Evolutionary conservation across 306 rosid genomes (phyloP).

Genomic region (Medicago truncatula): DNA sequence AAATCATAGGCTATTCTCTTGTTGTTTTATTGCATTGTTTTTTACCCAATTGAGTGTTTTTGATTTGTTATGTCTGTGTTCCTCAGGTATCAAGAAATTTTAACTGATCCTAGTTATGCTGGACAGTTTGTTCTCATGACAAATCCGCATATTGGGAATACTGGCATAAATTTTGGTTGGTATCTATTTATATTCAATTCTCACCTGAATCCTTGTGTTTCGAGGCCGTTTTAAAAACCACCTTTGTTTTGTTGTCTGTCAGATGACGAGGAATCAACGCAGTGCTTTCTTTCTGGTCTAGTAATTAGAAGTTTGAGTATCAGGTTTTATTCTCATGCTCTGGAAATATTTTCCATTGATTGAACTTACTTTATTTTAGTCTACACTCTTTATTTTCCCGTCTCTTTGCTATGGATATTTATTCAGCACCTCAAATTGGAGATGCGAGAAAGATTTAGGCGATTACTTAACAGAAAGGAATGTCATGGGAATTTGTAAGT

Average conservation of each 20-base stretch:
- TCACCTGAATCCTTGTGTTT: slow-evolving; percentile 13
- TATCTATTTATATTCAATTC: slow-evolving; percentile 25
- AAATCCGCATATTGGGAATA: slow-evolving; percentile 92
- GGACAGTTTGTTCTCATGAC: slow-evolving; percentile 97
- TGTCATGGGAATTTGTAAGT: slow-evolving; percentile 98
- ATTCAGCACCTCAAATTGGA: slow-evolving; percentile 90
- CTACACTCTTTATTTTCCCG: slow-evolving; percentile 8
- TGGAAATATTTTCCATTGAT: slow-evolving; percentile 1
- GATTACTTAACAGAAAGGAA: slow-evolving; percentile 86
- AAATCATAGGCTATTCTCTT: too few relatives aligned
- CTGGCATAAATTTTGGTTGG: slow-evolving; percentile 88
- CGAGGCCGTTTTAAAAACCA: slow-evolving; percentile 20
- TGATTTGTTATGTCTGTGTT: slow-evolving; percentile 31
- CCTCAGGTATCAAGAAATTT: slow-evolving; percentile 91
- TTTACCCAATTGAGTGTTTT: slow-evolving; percentile 11
- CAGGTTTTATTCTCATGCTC: slow-evolving; percentile 50
- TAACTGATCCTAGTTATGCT: slow-evolving; percentile 96
- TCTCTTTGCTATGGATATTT: slow-evolving; percentile 35
- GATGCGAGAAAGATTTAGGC: slow-evolving; percentile 68
- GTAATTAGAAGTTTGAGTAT: slow-evolving; percentile 87
- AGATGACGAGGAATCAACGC: slow-evolving; percentile 88
- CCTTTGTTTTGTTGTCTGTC: slow-evolving; percentile 23
- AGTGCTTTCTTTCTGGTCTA: slow-evolving; percentile 87
- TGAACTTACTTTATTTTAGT: slow-evolving; percentile 25
- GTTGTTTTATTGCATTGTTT: neutral